Base-by-base conservation (phyloP, 139 green algal species). In the Chlamydomonas sp. region DNA sequence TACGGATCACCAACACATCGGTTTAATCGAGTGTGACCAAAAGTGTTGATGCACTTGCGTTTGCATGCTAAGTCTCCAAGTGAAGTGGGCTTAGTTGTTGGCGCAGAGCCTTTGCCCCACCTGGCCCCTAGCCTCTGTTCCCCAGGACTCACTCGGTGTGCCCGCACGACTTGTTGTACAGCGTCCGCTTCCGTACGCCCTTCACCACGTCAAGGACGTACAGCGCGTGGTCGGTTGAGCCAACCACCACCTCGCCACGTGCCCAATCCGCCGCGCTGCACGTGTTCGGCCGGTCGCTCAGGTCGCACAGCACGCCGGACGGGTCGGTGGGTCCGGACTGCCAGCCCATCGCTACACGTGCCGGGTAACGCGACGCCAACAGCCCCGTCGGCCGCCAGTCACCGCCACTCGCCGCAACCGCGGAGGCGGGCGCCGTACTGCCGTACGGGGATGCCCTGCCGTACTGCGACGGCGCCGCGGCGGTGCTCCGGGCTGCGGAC, bases 191-290 rank as follows among this genome's bases (percentile, higher is more conserved):
- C 63, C 89, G 87, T 63, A 82, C 89, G n/a, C 89, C 85, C 64
- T 84, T 92, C 4, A 64, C 71, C 0, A 93, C 63, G 63, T 96
- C 89, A 9, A 97, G 83, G 0, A 91, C 83, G 85, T 98, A 97
- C 15, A 96, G 84, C 6, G 95, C 96, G 84, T 98, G 96, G 89
- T 98, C 96, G 6, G 93, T 92, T 49, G 81, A 89, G 14, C 95
- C 95, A 18, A 96, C 20, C 15, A 96, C 95, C 14, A 92, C 92
- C 69, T 96, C 92, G 2, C 76, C 64, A 0, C 16, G 49, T 8
- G 49, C 71, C 92, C 93, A 96, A 83, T 93, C 78, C 5, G 94
- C 91, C n/a, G 90, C 91, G 17, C 85, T 93, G 87, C 95, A 97
- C 63, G 96, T 82, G 20, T 93, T 82, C 9, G 93, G 94, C 57